Conservation (phyloP, 306 rosid species). For the Crotalaria pallida region DNA sequence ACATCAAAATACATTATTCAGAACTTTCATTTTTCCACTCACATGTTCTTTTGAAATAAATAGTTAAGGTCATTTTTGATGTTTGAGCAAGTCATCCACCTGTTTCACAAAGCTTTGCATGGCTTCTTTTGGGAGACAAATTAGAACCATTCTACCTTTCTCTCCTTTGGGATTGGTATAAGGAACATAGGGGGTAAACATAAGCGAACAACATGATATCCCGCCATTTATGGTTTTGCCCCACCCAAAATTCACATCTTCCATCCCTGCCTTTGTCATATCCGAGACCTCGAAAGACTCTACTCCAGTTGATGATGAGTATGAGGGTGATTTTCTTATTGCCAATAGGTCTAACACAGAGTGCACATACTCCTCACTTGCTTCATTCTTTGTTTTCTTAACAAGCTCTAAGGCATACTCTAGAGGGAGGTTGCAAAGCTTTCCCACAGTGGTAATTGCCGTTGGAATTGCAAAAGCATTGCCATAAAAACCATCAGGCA, state of each 20-base stretch:
- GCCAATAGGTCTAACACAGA: background rate
- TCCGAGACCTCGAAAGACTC: background rate
- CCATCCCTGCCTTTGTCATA: background rate
- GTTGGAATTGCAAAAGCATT: background rate
- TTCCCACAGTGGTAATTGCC: background rate
- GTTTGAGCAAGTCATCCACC: background rate
- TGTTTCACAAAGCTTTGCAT: constrained; percentile 37
- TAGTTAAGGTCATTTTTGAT: too few relatives aligned
- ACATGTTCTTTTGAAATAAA: too few relatives aligned
- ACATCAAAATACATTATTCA: too few relatives aligned
- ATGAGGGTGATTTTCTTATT: background rate
- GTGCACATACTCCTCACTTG: background rate
- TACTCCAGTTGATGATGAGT: background rate
- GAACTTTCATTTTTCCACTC: too few relatives aligned
- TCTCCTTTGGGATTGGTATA: constrained; percentile 19
- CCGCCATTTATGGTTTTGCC: background rate
- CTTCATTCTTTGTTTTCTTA: background rate
- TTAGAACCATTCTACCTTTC: constrained; percentile 20
- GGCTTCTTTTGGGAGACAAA: constrained; percentile 26
- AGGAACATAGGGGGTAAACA: background rate
- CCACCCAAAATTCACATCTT: background rate
- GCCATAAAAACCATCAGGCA: background rate
- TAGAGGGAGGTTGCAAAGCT: background rate
- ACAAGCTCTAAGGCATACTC: background rate
- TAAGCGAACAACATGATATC: background rate